Conservation (phyloP, 352 stramenopile genomes). For the Phytophthora capsici region DNA sequence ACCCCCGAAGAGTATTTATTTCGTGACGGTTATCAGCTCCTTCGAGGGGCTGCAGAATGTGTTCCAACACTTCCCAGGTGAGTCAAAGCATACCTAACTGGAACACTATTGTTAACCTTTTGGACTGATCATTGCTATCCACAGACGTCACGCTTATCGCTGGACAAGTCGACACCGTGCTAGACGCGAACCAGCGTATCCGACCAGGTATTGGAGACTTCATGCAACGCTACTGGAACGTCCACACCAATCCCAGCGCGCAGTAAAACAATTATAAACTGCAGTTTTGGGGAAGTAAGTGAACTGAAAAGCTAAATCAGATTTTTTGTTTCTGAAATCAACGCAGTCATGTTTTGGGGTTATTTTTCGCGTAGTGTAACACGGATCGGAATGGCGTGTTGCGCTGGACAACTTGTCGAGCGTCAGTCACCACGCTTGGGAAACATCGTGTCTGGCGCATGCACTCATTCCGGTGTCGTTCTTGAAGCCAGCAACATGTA, state of each 20-base stretch:
- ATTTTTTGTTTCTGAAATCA: too few species aligned
- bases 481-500: too few species aligned
- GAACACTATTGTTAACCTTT: too few species aligned
- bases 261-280: not conserved
- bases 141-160: constrained; percentile 54
- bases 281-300: too few species aligned
- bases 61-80: constrained; percentile 54
- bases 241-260: not conserved
- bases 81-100: not conserved
- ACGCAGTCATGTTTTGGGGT: too few species aligned
- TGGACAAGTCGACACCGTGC: constrained; percentile 51
- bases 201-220: constrained; percentile 50
- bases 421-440: too few species aligned
- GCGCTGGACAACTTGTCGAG: too few species aligned
- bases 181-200: constrained; percentile 47
- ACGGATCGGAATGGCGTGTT: too few species aligned
- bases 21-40: constrained; percentile 56
- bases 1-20: constrained; percentile 53
- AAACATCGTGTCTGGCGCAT: too few species aligned
- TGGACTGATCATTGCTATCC: constrained; percentile 7
- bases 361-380: too few species aligned
- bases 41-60: constrained; percentile 50
- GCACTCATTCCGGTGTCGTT: too few species aligned
- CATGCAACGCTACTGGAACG: constrained; percentile 51
- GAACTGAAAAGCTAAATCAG: too few species aligned